Conservation (phyloP, 2,329 filamentous ascomycete species). For the Arthrinium phaeospermum region DNA sequence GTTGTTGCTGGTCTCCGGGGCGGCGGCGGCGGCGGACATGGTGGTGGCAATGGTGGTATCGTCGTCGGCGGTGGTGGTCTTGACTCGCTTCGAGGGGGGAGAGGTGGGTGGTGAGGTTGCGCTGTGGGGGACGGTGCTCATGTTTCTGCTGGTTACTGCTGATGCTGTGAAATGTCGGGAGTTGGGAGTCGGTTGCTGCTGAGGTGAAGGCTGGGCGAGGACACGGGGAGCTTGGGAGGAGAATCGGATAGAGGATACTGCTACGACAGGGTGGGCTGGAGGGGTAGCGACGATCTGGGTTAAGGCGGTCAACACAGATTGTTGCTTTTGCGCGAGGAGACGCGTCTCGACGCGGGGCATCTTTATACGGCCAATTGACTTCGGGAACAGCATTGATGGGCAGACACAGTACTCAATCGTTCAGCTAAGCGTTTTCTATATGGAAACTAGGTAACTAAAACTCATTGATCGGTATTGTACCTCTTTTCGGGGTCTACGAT, state of each 20-base stretch:
- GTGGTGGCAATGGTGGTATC: constrained; percentile 24
- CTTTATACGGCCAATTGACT: background rate
- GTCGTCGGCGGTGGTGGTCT: constrained; percentile 51
- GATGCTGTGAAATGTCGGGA: background rate
- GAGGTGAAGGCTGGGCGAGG: background rate
- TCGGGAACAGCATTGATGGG: background rate
- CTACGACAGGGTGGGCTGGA: constrained; percentile 6
- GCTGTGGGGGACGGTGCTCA: constrained; percentile 23
- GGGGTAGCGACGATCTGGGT: background rate
- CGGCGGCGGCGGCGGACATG: constrained; percentile 44
- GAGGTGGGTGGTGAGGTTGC: constrained; percentile 67
- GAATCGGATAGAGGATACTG: background rate
- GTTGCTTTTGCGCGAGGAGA: background rate
- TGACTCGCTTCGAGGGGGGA: constrained; percentile 81
- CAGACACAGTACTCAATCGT: background rate
- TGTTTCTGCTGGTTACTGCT: constrained; percentile 3
- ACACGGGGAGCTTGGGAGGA: background rate
- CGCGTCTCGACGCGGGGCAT: constrained; percentile 3
- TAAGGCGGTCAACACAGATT: constrained; percentile 7
- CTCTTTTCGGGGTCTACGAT: background rate
- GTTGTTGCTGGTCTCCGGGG: constrained; percentile 27
- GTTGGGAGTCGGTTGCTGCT: background rate
- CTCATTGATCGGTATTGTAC: background rate
- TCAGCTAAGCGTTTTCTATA: background rate
- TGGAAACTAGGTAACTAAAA: background rate